These are phyloP conservation scores for Oidiodendron maius DNA, from an alignment of 495 filamentous ascomycete genomes.

Conservation along the genomic window DNA sequence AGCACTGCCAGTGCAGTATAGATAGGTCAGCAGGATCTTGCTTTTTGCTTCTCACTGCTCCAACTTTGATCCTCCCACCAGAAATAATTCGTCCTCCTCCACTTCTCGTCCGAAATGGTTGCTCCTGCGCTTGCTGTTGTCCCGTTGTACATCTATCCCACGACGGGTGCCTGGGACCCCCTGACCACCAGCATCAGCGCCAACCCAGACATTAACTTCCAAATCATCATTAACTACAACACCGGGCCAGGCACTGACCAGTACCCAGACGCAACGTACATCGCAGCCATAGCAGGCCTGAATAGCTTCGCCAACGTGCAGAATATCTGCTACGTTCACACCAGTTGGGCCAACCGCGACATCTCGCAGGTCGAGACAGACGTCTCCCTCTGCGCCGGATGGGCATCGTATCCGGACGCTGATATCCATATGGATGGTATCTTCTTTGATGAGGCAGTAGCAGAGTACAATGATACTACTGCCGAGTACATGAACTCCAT, in stretches of 20 bases:
- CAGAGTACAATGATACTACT: constrained; percentile 2
- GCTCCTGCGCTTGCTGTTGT: no score
- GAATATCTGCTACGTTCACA: constrained; percentile 50
- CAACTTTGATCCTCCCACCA: no score
- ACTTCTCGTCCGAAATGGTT: no score
- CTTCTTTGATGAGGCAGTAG: constrained; percentile 23
- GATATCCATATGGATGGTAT: constrained; percentile 26
- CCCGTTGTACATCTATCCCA: constrained; percentile 52
- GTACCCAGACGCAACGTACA: constrained; percentile 47
- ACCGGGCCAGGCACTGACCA: constrained; percentile 44
- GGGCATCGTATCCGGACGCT: constrained; percentile 33
- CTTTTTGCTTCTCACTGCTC: no score
- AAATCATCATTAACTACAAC: constrained; percentile 49
- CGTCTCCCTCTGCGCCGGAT: constrained; percentile 42
- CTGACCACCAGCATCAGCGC: constrained; percentile 25
- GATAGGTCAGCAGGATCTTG: no score
- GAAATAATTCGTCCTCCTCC: no score
- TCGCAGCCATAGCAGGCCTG: constrained; percentile 38
- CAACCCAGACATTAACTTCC: constrained; percentile 43
- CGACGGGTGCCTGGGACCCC: constrained; percentile 43
- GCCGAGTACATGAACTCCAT: constrained; percentile 5
- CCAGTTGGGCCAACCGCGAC: constrained; percentile 41
- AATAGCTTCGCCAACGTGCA: constrained; percentile 41
- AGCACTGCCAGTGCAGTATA: no score
- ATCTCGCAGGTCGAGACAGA: constrained; percentile 34